Percentiles rank a stretch among this genome's conserved stretches.
These are phyloP conservation scores for Cucurbita moschata DNA, from an alignment of 306 rosid species.

Conservation along the genomic window DNA sequence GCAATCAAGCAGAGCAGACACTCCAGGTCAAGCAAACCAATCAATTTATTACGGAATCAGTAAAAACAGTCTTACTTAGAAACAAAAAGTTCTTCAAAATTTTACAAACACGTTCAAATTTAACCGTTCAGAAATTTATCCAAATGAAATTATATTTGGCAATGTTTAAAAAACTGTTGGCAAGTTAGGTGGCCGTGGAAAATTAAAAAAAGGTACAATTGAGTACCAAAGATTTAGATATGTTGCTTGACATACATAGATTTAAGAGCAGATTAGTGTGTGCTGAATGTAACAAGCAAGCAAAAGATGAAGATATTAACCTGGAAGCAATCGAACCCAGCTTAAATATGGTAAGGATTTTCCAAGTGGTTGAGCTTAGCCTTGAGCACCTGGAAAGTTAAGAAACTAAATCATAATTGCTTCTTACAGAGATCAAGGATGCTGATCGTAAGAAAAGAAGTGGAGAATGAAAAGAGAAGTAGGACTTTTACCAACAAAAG, in stretches of 20 bases:
- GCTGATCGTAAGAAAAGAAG: background rate
- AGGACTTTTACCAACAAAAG: slow-evolving; percentile 58
- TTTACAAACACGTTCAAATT: background rate
- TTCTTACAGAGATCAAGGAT: background rate
- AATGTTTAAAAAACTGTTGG: background rate
- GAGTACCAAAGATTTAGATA: background rate
- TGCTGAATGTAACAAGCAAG: background rate
- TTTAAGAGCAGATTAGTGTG: background rate
- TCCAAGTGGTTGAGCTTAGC: slow-evolving; percentile 76
- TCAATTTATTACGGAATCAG: background rate
- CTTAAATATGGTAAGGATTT: slow-evolving; percentile 58
- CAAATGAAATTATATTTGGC: background rate
- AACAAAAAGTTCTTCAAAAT: background rate
- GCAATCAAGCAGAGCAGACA: background rate
- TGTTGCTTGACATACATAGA: background rate
- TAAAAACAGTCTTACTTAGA: background rate
- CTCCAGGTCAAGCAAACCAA: background rate
- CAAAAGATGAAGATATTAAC: slow-evolving; percentile 9
- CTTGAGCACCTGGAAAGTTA: slow-evolving; percentile 57
- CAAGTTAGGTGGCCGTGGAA: background rate
- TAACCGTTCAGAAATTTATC: background rate
- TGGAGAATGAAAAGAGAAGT: slow-evolving; percentile 1
- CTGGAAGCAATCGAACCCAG: slow-evolving; percentile 56
- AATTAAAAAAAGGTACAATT: background rate
- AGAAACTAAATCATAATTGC: background rate